Conservation (phyloP, 225 moss, liverwort and hornwort genomes). For the Thuidium tamariscinum region DNA sequence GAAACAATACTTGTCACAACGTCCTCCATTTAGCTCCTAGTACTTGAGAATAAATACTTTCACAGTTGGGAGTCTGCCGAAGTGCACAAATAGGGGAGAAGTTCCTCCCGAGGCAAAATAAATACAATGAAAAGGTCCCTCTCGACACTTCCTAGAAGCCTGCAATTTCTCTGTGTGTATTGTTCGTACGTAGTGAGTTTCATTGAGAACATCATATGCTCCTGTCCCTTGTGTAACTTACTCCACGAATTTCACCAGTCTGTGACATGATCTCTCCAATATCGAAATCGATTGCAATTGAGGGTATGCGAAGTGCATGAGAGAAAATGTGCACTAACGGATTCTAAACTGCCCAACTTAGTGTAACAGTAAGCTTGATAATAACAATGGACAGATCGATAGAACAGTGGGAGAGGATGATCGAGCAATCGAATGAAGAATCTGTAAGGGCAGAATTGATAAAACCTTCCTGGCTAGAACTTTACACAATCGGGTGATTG, state of each 20-base stretch:
- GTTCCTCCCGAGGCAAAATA: too few species aligned
- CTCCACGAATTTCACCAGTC: neutral
- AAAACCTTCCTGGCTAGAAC: neutral
- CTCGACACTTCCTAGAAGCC: too few species aligned
- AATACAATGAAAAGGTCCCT: too few species aligned
- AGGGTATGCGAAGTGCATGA: neutral
- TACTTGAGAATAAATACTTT: too few species aligned
- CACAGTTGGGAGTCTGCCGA: too few species aligned
- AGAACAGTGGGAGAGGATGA: neutral
- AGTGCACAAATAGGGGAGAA: too few species aligned
- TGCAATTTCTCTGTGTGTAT: too few species aligned
- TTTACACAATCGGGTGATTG: neutral
- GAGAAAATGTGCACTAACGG: neutral
- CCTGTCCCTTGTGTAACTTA: neutral
- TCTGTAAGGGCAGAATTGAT: neutral
- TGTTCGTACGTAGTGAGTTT: too few species aligned
- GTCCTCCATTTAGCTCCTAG: too few species aligned
- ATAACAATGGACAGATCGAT: neutral
- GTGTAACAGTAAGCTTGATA: neutral
- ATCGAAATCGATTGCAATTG: too few species aligned
- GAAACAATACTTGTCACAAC: too few species aligned
- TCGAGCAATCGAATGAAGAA: neutral
- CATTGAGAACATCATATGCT: neutral
- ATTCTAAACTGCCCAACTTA: neutral
- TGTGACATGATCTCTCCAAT: neutral